A percentile compares a stretch with the other conserved stretches of the same genome.
phyloP scores from a whole-genome alignment of 805 yeast species.

The Yarrowia hollandica region DNA sequence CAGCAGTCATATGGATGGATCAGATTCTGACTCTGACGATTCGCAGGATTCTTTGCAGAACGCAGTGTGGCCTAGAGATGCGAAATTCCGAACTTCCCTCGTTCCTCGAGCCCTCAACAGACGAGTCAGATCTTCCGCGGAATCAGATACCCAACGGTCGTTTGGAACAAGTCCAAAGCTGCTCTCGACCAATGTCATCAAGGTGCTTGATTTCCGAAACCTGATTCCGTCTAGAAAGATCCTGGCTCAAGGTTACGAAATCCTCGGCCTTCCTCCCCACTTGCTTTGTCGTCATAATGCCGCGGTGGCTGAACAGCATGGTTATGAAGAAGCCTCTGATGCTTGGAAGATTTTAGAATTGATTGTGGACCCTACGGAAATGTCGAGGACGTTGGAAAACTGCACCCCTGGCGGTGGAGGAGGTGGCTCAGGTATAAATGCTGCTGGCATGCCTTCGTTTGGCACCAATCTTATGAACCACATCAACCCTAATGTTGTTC shows the following conservation, averaged over 20 bases:
- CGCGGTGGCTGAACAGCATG: slow-evolving; percentile 62
- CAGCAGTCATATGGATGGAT: slow-evolving; percentile 27
- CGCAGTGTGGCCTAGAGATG: slow-evolving; percentile 13
- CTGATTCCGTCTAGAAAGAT: slow-evolving; percentile 73
- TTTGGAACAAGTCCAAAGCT: not conserved
- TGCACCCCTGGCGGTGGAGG: slow-evolving; percentile 4
- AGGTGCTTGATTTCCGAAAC: slow-evolving; percentile 62
- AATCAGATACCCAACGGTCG: slow-evolving; percentile 30
- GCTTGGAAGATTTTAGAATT: slow-evolving; percentile 58
- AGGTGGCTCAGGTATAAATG: not conserved
- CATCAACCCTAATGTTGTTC: not conserved
- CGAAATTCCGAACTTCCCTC: slow-evolving; percentile 11
- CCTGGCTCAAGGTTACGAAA: slow-evolving; percentile 49
- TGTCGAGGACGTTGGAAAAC: not conserved
- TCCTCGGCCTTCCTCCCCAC: slow-evolving; percentile 51
- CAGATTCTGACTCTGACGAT: slow-evolving; percentile 28
- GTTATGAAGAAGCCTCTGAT: slow-evolving; percentile 62
- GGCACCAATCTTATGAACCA: not conserved
- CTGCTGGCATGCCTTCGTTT: not conserved
- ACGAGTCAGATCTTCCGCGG: not conserved
- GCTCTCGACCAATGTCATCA: slow-evolving; percentile 50
- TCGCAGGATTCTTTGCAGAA: slow-evolving; percentile 16
- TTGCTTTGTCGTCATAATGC: slow-evolving; percentile 69
- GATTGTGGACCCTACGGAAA: slow-evolving; percentile 29
- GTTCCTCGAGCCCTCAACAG: slow-evolving; percentile 13